These are phyloP conservation scores for Colletotrichum simmondsii DNA, from an alignment of 2,329 filamentous ascomycete genomes.

Conservation along the genomic window DNA sequence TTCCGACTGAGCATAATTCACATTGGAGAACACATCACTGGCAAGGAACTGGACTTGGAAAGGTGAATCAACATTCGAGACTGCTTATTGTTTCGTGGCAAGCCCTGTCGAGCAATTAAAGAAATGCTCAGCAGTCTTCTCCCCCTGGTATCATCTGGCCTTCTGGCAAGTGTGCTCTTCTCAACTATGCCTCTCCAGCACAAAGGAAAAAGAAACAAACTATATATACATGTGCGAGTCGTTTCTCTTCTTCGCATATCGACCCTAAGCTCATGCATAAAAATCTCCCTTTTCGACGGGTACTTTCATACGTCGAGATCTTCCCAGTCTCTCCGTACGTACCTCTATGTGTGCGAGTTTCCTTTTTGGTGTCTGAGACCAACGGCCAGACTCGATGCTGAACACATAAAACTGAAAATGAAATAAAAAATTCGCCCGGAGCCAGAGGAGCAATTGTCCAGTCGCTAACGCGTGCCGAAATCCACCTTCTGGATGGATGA, in stretches of 20 bases:
- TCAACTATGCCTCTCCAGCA: slow-evolving; percentile 28
- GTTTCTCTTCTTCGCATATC: slow-evolving; percentile 33
- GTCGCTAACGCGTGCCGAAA: slow-evolving; percentile 29
- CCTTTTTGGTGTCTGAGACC: slow-evolving; percentile 27
- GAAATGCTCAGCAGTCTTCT: slow-evolving; percentile 15
- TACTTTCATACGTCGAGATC: slow-evolving; percentile 23
- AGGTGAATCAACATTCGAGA: slow-evolving; percentile 27
- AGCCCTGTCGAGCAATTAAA: slow-evolving; percentile 1
- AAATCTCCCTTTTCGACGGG: slow-evolving; percentile 26
- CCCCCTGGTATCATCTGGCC: slow-evolving; percentile 36
- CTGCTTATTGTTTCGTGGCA: slow-evolving; percentile 20
- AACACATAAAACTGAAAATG: slow-evolving; percentile 17
- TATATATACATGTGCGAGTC: slow-evolving; percentile 36
- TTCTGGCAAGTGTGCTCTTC: slow-evolving; percentile 21
- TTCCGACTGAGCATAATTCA: no score
- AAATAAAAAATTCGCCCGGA: slow-evolving; percentile 15
- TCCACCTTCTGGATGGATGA: slow-evolving; percentile 30
- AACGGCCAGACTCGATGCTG: slow-evolving; percentile 25
- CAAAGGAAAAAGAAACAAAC: slow-evolving; percentile 34
- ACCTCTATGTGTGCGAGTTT: slow-evolving; percentile 33
- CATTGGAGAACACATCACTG: not conserved
- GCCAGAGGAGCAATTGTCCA: slow-evolving; percentile 26
- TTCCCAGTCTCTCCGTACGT: slow-evolving; percentile 25
- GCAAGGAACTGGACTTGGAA: not conserved
- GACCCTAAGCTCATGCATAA: slow-evolving; percentile 33